Conservation (phyloP, 768 basidiomycete genomes). For the Tulasnella sp. region DNA sequence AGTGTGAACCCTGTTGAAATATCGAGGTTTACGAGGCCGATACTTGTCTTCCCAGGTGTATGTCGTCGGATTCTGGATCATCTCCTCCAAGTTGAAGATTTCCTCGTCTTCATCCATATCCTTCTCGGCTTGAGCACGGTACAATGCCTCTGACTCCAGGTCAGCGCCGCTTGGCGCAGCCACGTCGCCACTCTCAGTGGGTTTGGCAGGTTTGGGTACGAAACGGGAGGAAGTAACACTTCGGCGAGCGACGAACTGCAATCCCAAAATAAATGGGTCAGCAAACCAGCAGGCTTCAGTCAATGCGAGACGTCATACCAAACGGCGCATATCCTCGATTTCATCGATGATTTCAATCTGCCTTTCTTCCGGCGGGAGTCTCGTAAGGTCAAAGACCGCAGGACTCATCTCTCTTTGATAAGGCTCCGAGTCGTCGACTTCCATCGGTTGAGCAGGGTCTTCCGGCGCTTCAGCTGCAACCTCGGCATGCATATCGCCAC, state of each 20-base stretch:
- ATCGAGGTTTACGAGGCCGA: constrained; percentile 89
- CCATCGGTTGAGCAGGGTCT: constrained; percentile 22
- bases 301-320: constrained; percentile 38
- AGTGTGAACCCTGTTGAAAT: constrained; percentile 98
- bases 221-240: constrained; percentile 76
- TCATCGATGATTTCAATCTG: constrained; percentile 67
- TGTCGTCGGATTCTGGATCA: constrained; percentile 64
- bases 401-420: constrained; percentile 87
- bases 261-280: neutral
- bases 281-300: constrained; percentile 5
- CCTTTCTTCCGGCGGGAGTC: constrained; percentile 63
- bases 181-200: constrained; percentile 30
- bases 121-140: constrained; percentile 81
- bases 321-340: constrained; percentile 44
- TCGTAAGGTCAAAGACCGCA: constrained; percentile 55
- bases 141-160: constrained; percentile 81
- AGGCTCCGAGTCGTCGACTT: constrained; percentile 55
- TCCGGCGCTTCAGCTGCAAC: constrained; percentile 25
- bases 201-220: constrained; percentile 54
- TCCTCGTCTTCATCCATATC: constrained; percentile 96
- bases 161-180: constrained; percentile 39
- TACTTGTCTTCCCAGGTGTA: constrained; percentile 99
- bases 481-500: constrained; percentile 29
- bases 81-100: constrained; percentile 87
- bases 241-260: constrained; percentile 66